Conservation (phyloP, 2,329 filamentous ascomycete species). For the Hymenoscyphus occultus region DNA sequence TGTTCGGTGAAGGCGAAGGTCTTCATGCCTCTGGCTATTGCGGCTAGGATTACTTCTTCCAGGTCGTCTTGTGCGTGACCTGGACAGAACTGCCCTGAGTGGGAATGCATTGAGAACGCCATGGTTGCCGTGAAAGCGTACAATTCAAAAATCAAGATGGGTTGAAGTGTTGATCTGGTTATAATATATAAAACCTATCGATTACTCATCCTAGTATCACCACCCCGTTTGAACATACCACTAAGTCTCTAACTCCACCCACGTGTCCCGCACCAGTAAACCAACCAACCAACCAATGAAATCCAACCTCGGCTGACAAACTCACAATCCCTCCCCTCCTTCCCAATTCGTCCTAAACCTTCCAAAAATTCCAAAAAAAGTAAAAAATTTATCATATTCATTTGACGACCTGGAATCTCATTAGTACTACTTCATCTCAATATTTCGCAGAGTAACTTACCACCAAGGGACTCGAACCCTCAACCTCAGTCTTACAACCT, state of each 20-base stretch:
- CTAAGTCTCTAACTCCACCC: too few species aligned
- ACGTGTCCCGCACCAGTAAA: too few species aligned
- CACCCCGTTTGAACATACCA: too few species aligned
- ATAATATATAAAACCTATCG: too few species aligned
- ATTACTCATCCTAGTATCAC: too few species aligned
- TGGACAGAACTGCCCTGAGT: conserved; percentile 95
- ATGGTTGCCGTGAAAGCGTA: conserved; percentile 46
- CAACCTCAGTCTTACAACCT: conserved; percentile 44
- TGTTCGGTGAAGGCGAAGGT: conserved; percentile 91
- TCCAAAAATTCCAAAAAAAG: not conserved
- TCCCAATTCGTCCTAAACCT: not conserved
- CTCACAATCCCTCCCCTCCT: not conserved
- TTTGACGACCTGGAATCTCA: too few species aligned
- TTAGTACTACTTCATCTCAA: too few species aligned
- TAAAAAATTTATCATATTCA: conserved; percentile 27
- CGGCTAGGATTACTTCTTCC: conserved; percentile 77
- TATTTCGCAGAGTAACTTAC: not conserved
- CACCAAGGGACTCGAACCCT: conserved; percentile 31
- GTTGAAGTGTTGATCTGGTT: not conserved
- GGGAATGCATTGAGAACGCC: conserved; percentile 97
- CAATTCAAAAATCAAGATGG: not conserved
- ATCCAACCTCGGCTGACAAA: not conserved
- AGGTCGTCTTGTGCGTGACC: conserved; percentile 82
- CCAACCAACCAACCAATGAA: not conserved
- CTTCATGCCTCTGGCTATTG: conserved; percentile 74